Evolutionary conservation across 805 yeast genomes (phyloP), one percentile per base, ranked within the genome.

Genomic region (Clavispora fructus): DNA sequence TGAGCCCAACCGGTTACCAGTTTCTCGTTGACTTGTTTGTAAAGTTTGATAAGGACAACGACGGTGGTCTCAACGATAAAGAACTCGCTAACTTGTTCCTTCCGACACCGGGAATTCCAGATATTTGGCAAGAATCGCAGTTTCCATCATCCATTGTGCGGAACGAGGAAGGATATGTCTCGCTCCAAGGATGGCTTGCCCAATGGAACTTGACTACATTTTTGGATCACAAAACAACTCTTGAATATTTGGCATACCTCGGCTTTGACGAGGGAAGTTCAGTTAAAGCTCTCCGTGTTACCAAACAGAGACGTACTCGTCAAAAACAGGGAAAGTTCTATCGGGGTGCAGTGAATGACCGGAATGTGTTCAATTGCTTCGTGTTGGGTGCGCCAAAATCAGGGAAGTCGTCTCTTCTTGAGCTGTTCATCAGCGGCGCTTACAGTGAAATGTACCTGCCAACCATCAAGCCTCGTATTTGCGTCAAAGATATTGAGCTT

Each of bases 161-260:
- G 44, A 91, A 90, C 60, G 97, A 90, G 53, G 83, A 82, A 51
- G 97, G 96, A 0, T 78, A 82, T 60, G 90, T 94, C 4, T 89
- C 98, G 0, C 65, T 94, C 26, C 99, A 95, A 67, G 99, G 99
- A 3, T 94, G 99, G 99, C 68, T 94, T 33, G 99, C 99, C 0
- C 98, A 92, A 59, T 94, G 99, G 99, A 85, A 92, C 56, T 86
- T 94, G 87, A 89, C 97, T 0, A 92, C 98, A 0, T 90, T 81
- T 54, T 68, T 94, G 28, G 96, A 91, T 56, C 81, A 86, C 60
- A 81, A 77, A 55, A 84, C 89, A 0, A 90, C 98, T 0, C 74
- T 94, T 42, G 95, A 89, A 42, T 94, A 92, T 58, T 67, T 94
- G 50, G 96, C 95, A 0, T 88, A 87, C 67, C 74, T 94, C 46